phyloP scores from a whole-genome alignment of 495 filamentous ascomycete species.

The Arthonia radiata region DNA sequence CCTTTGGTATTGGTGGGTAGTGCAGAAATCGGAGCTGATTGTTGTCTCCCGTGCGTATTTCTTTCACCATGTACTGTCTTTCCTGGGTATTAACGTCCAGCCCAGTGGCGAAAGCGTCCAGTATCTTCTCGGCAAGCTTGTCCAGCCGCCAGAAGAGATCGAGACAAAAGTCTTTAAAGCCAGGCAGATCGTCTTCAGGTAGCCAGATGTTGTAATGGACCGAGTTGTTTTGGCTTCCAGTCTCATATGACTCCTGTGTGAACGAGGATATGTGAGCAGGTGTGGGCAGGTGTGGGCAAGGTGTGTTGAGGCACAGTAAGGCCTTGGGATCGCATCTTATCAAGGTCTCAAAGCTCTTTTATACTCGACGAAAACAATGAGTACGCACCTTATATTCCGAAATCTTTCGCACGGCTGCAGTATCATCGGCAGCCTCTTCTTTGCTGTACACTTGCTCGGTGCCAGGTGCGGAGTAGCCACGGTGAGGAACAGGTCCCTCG shows the following conservation, averaged over 20 bases:
- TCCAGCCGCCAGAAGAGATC: conserved; percentile 30
- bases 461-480: conserved; percentile 40
- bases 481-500: conserved; percentile 26
- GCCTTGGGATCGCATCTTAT: too few relatives aligned
- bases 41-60: conserved; percentile 28
- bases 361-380: too few relatives aligned
- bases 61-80: conserved; percentile 25
- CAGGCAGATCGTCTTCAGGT: conserved; percentile 29
- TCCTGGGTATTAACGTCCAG: conserved; percentile 27
- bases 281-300: too few relatives aligned
- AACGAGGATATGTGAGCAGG: too few relatives aligned
- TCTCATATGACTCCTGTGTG: conserved; percentile 47
- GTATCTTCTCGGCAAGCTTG: conserved; percentile 19
- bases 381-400: too few relatives aligned
- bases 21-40: conserved; percentile 41
- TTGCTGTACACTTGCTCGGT: conserved; percentile 44
- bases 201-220: conserved; percentile 41
- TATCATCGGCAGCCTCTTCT: too few relatives aligned
- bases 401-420: too few relatives aligned
- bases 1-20: conserved; percentile 32
- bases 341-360: too few relatives aligned
- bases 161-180: conserved; percentile 32
- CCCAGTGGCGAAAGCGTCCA: conserved; percentile 27
- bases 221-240: conserved; percentile 29
- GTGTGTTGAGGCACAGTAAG: too few relatives aligned